phyloP scores from a whole-genome alignment of 805 yeast species.

The Nakazawaea peltata region DNA sequence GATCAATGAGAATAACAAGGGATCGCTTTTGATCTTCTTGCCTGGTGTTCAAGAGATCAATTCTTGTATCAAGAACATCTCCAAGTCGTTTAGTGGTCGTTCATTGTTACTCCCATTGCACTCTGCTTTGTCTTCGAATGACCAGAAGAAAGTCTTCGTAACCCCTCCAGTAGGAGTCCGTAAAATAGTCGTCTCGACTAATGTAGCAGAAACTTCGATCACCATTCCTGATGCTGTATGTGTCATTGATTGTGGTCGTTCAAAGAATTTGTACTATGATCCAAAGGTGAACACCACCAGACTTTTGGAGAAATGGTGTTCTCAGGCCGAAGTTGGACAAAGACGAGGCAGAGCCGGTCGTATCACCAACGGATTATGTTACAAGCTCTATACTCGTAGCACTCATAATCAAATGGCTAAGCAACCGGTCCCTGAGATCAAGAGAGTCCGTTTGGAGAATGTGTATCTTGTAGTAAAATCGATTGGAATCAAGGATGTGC shows the following conservation, averaged over 20 bases:
- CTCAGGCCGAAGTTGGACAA: slow-evolving; percentile 83
- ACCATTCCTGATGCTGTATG: slow-evolving; percentile 94
- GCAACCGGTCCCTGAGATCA: slow-evolving; percentile 85
- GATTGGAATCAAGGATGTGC: slow-evolving; percentile 76
- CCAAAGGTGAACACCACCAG: slow-evolving; percentile 58
- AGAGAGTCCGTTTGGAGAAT: slow-evolving; percentile 75
- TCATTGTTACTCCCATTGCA: slow-evolving; percentile 68
- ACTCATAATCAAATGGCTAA: slow-evolving; percentile 52
- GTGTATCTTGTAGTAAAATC: slow-evolving; percentile 78
- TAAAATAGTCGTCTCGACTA: slow-evolving; percentile 83
- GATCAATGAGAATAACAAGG: slow-evolving; percentile 31
- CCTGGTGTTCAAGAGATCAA: slow-evolving; percentile 90
- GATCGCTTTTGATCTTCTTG: slow-evolving; percentile 77
- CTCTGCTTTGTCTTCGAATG: slow-evolving; percentile 77
- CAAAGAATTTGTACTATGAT: slow-evolving; percentile 71
- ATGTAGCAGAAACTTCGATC: slow-evolving; percentile 95
- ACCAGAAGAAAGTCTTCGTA: slow-evolving; percentile 71
- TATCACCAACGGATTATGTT: slow-evolving; percentile 76
- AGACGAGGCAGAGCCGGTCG: slow-evolving; percentile 99
- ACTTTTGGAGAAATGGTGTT: slow-evolving; percentile 77
- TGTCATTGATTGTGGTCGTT: slow-evolving; percentile 83
- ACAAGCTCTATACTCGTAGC: slow-evolving; percentile 63
- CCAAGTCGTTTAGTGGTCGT: slow-evolving; percentile 13
- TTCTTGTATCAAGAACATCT: slow-evolving; percentile 41
- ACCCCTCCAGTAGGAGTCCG: slow-evolving; percentile 45